Evolutionary conservation across 495 filamentous ascomycete species (phyloP).

Genomic region (Penicillium paxilli): DNA sequence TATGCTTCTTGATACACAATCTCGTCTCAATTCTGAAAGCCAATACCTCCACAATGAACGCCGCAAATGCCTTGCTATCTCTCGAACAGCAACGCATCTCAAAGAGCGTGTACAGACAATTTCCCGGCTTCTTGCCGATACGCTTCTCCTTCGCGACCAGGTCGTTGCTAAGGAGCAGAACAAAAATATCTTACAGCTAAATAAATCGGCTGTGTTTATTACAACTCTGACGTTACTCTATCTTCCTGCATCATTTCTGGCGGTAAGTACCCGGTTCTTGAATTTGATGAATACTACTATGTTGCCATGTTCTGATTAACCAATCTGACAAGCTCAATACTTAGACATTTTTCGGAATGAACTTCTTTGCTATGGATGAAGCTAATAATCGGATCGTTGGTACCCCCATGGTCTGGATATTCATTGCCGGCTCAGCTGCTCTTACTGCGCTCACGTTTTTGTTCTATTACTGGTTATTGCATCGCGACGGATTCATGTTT

Average conservation of each 20-base stretch:
- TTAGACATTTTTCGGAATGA: slow-evolving; percentile 42
- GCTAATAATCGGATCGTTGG: slow-evolving; percentile 20
- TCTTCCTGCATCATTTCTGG: slow-evolving; percentile 44
- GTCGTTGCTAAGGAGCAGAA: slow-evolving; percentile 35
- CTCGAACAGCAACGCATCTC: slow-evolving; percentile 28
- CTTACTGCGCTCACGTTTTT: slow-evolving; percentile 28
- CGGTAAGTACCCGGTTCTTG: slow-evolving; percentile 29
- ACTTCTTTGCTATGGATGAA: slow-evolving; percentile 35
- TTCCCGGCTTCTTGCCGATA: slow-evolving; percentile 33
- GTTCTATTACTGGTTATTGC: slow-evolving; percentile 6
- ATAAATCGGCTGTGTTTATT: slow-evolving; percentile 40
- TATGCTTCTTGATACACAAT: neutral
- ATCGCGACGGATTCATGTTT: neutral
- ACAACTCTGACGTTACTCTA: slow-evolving; percentile 45
- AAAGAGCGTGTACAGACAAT: slow-evolving; percentile 32
- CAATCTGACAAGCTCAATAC: neutral
- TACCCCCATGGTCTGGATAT: slow-evolving; percentile 40
- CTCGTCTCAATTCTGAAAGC: neutral
- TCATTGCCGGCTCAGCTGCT: slow-evolving; percentile 21
- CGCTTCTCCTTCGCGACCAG: slow-evolving; percentile 38
- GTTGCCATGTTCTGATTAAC: neutral
- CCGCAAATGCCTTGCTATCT: slow-evolving; percentile 19
- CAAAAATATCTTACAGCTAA: slow-evolving; percentile 39
- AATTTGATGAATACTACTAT: neutral
- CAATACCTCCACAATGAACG: neutral